Percentiles rank a stretch among this genome's conserved stretches.
Conservation (phyloP, 1,284 basidiomycete genomes). For the Farysia itapuensis region DNA sequence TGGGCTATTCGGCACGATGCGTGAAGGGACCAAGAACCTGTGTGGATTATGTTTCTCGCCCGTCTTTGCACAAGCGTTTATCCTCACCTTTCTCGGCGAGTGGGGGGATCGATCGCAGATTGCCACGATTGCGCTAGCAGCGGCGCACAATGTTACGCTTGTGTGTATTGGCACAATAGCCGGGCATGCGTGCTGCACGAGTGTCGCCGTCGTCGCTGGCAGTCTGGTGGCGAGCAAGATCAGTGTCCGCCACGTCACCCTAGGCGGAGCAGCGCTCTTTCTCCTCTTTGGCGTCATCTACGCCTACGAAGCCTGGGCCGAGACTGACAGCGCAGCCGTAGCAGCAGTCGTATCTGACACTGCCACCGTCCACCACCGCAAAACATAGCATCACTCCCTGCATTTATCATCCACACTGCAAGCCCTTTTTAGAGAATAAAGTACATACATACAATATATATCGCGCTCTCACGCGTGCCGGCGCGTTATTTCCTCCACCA, state of each 20-base stretch:
- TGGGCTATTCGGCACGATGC: neutral
- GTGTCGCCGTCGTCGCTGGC: slow-evolving; percentile 84
- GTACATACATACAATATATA: too few species aligned
- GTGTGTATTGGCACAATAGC: slow-evolving; percentile 86
- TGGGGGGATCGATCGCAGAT: slow-evolving; percentile 99
- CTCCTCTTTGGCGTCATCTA: slow-evolving; percentile 70
- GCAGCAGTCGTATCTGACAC: too few species aligned
- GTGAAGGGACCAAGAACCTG: slow-evolving; percentile 77
- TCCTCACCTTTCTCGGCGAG: slow-evolving; percentile 93
- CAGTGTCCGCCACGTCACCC: slow-evolving; percentile 67
- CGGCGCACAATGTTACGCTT: slow-evolving; percentile 80
- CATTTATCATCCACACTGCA: too few species aligned
- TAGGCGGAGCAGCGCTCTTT: slow-evolving; percentile 79
- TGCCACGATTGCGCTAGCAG: slow-evolving; percentile 91
- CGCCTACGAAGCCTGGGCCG: slow-evolving; percentile 61
- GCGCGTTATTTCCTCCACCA: too few species aligned
- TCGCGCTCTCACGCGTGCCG: too few species aligned
- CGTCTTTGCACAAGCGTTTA: slow-evolving; percentile 91
- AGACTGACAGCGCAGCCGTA: neutral
- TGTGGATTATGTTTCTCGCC: slow-evolving; percentile 82
- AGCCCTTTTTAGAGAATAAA: too few species aligned
- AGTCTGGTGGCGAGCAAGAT: slow-evolving; percentile 69
- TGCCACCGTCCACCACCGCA: too few species aligned
- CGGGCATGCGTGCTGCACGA: slow-evolving; percentile 86
- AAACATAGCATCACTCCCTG: too few species aligned